Percentiles rank a stretch among this genome's conserved stretches.
These are phyloP conservation scores for Yarrowia galli DNA, from an alignment of 1,139 yeast species.

Conservation along the genomic window DNA sequence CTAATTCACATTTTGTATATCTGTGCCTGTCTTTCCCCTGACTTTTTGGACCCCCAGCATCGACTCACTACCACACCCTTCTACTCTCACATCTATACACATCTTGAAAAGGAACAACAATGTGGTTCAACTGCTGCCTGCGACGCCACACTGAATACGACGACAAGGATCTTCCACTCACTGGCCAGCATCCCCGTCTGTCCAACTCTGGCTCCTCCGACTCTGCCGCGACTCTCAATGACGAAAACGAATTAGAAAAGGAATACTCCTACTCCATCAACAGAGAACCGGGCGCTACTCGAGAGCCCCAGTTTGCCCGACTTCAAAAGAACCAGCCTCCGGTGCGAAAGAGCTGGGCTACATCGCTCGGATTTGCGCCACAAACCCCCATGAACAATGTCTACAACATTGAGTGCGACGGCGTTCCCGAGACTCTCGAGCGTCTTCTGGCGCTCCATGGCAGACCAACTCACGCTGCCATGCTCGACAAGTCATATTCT, in stretches of 20 bases:
- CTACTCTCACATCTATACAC: constrained; percentile 4
- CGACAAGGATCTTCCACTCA: constrained; percentile 30
- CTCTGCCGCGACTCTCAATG: constrained; percentile 32
- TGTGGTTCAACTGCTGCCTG: constrained; percentile 37
- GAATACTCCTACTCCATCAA: constrained; percentile 35
- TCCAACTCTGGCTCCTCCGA: constrained; percentile 35
- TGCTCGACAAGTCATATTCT: constrained; percentile 33
- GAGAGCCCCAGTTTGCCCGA: constrained; percentile 35
- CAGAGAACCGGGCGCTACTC: constrained; percentile 34
- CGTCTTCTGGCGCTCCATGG: constrained; percentile 28
- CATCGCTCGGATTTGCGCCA: constrained; percentile 29
- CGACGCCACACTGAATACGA: constrained; percentile 36
- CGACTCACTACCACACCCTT: constrained; percentile 11
- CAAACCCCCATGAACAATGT: constrained; percentile 32
- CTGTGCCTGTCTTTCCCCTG: constrained; percentile 29
- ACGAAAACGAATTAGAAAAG: constrained; percentile 31
- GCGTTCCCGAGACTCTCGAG: constrained; percentile 33
- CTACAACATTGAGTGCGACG: constrained; percentile 32
- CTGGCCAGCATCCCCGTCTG: constrained; percentile 31
- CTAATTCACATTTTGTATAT: constrained; percentile 31
- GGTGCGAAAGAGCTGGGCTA: constrained; percentile 20
- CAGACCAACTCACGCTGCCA: constrained; percentile 36
- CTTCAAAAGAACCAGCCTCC: constrained; percentile 32
- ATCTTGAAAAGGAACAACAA: background rate
- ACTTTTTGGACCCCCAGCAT: constrained; percentile 8